Evolutionary conservation across 139 green algal species (phyloP).

Genomic region (Pleodorina starrii): DNA sequence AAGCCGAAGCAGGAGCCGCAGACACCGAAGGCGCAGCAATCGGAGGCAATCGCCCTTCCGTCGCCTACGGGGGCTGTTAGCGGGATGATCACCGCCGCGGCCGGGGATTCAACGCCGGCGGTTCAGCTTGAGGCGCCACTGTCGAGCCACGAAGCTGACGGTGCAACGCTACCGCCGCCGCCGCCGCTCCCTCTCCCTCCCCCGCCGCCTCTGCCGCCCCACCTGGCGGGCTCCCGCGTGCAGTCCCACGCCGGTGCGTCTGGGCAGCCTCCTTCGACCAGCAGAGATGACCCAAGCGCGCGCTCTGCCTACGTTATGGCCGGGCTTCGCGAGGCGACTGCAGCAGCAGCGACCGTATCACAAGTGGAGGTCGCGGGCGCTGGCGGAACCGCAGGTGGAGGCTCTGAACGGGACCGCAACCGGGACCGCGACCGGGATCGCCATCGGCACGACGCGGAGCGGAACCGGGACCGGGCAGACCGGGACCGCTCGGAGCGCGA

Average conservation of each 20-base stretch:
- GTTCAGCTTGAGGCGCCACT: neutral
- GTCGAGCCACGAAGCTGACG: neutral
- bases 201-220: conserved; percentile 22
- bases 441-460: conserved; percentile 5
- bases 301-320: conserved; percentile 34
- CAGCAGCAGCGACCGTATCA: neutral
- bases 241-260: neutral
- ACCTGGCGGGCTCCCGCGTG: neutral
- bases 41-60: neutral
- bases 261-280: neutral
- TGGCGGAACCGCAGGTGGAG: neutral
- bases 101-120: too few species aligned
- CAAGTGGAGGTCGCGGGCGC: neutral
- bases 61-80: too few species aligned
- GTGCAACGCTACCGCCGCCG: neutral
- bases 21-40: neutral
- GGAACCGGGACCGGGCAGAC: conserved; percentile 4
- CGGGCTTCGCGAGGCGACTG: conserved; percentile 14
- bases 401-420: neutral
- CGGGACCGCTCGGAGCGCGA: conserved; percentile 22
- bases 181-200: conserved; percentile 8
- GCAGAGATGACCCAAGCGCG: neutral
- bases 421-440: neutral
- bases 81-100: too few species aligned
- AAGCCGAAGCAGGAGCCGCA: neutral